Evolutionary conservation across 371 early-diverging fungal genomes (phyloP), one percentile per base, ranked within the genome.

Genomic region (Apophysomyces variabilis): DNA sequence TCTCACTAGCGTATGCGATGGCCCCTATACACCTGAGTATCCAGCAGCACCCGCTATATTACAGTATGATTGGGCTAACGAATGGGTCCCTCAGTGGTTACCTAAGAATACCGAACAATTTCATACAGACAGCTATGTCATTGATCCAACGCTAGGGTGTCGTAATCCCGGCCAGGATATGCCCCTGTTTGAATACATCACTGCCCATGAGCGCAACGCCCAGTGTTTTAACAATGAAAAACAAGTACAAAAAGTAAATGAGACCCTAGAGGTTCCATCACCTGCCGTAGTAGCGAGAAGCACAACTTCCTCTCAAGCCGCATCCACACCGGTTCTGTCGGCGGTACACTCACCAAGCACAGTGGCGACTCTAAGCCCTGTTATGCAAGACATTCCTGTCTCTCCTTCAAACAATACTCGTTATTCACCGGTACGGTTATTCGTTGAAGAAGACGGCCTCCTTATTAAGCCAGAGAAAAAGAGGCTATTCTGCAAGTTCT

Each of bases 261-360:
- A 0, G 21, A 9, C 54, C 21, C 9, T 21, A 21, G 21, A 9
- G 8, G 54, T 50, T 50, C 9, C 54, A 50, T 35, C 16, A 50
- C 21, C 54, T 9, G 7, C 54, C 5, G 18, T 26, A 50, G 1
- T 8, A 9, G 16, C 54, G 7, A 21, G 4, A 21, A 9, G 8
- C 9, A 21, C 54, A 21, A 21, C 21, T 7, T n/a, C 54, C 21
- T 50, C 54, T 21, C 54, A 21, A 21, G 8, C 21, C 21, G 11
- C 21, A 21, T 7, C 54, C 18, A 50, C 54, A 18, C 54, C 54
- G 7, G 9, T 26, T 9, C 21, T 50, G 21, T 50, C 54, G 5
- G 21, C 54, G n/a, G 21, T 50, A 5, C 54, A 50, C 5, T 50
- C 54, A 21, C 54, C 54, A n/a, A 50, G 54, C 21, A 50, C 54